Conservation (phyloP, 805 yeast genomes). For the Starmerella scarabaei region DNA sequence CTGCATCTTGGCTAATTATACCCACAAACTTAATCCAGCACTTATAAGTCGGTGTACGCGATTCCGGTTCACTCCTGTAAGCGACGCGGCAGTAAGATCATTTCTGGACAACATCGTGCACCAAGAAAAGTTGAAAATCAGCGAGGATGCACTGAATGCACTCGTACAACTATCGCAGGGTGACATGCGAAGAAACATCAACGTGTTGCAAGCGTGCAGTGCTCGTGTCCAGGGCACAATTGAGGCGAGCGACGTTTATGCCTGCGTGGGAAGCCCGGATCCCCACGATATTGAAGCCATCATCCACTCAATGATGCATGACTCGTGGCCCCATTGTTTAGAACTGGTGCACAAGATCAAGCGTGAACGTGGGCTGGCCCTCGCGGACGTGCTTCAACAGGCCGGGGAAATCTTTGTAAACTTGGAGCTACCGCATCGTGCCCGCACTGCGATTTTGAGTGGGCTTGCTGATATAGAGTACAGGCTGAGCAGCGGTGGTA, state of each 20-base stretch:
- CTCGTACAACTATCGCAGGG: constrained; percentile 69
- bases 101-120: constrained; percentile 58
- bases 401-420: constrained; percentile 55
- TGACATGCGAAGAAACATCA: constrained; percentile 91
- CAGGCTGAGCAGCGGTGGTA: constrained; percentile 83
- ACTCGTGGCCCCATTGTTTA: constrained; percentile 75
- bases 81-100: constrained; percentile 50
- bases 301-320: constrained; percentile 63
- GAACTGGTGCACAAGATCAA: constrained; percentile 55
- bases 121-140: constrained; percentile 49
- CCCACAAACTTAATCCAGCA: constrained; percentile 93
- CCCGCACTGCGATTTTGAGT: constrained; percentile 51
- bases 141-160: constrained; percentile 48
- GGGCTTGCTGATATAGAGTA: constrained; percentile 83
- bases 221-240: constrained; percentile 57
- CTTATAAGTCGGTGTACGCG: constrained; percentile 87
- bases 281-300: constrained; percentile 71
- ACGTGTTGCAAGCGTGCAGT: constrained; percentile 86
- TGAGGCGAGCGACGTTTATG: constrained; percentile 66
- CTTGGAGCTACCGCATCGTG: constrained; percentile 49
- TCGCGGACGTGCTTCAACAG: constrained; percentile 71
- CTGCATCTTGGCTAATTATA: constrained; percentile 88
- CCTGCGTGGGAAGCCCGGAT: constrained; percentile 91
- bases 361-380: constrained; percentile 68
- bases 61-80: constrained; percentile 79